Evolutionary conservation across 78 protist species (phyloP).

Genomic region (Blattamonas nauphoetae): DNA sequence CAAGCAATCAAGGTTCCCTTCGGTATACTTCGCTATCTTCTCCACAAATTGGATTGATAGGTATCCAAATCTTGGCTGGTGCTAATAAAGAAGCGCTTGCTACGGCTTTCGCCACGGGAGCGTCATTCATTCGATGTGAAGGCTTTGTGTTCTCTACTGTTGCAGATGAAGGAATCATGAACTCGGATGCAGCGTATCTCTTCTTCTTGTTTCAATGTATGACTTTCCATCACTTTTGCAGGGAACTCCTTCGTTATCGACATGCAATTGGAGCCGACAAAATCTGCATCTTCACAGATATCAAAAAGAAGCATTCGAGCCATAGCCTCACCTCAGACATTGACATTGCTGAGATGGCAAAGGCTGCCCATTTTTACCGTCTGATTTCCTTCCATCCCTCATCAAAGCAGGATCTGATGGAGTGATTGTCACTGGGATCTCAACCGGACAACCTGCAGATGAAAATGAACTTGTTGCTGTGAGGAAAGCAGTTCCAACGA

Average conservation of each 20-base stretch:
- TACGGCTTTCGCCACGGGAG: slow-evolving; percentile 4
- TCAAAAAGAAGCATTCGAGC: slow-evolving; percentile 26
- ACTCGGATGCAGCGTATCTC: background rate
- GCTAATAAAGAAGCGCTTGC: slow-evolving; percentile 17
- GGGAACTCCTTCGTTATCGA: slow-evolving; percentile 10
- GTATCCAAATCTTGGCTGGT: slow-evolving; percentile 24
- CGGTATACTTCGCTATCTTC: background rate
- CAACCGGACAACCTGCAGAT: background rate
- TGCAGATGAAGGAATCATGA: slow-evolving; percentile 25
- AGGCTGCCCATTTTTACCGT: slow-evolving; percentile 26
- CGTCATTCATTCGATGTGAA: slow-evolving; percentile 7
- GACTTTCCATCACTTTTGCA: background rate
- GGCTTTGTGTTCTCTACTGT: slow-evolving; percentile 23
- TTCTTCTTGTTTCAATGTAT: background rate
- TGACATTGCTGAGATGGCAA: slow-evolving; percentile 9
- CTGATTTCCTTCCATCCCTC: background rate
- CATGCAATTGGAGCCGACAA: slow-evolving; percentile 15
- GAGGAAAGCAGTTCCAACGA: background rate
- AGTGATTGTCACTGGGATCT: slow-evolving; percentile 25
- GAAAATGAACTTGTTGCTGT: background rate
- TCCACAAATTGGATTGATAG: background rate
- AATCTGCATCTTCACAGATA: slow-evolving; percentile 7
- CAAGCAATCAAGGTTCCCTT: background rate
- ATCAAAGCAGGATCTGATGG: slow-evolving; percentile 1
- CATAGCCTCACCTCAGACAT: slow-evolving; percentile 26